phyloP scores from a whole-genome alignment of 2,329 filamentous ascomycete genomes.

The Fusarium brachygibbosum region DNA sequence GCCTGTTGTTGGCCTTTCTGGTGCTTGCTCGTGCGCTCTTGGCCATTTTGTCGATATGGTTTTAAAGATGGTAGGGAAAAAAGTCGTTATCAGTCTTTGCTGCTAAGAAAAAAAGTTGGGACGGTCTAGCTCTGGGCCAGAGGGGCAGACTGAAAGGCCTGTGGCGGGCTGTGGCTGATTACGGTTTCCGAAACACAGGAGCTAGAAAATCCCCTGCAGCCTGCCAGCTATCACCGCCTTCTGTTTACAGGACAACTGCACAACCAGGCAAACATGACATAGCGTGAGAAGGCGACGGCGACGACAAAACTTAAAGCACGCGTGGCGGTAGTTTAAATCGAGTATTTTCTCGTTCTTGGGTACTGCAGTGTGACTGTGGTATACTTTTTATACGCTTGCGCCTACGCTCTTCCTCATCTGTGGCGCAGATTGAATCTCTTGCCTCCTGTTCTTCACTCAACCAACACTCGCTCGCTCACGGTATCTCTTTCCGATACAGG shows the following conservation, averaged over 20 bases:
- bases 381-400: not conserved
- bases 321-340: constrained; percentile 36
- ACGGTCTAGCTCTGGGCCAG: not conserved
- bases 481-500: constrained; percentile 35
- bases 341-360: not conserved
- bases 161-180: constrained; percentile 38
- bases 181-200: not conserved
- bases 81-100: constrained; percentile 35
- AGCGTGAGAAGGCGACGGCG: constrained; percentile 36
- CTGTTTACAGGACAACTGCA: constrained; percentile 23
- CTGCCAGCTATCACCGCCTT: constrained; percentile 47
- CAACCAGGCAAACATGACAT: constrained; percentile 47
- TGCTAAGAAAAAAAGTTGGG: constrained; percentile 47
- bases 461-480: constrained; percentile 11
- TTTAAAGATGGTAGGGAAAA: constrained; percentile 27
- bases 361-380: not conserved
- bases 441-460: constrained; percentile 3
- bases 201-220: constrained; percentile 9
- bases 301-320: constrained; percentile 27
- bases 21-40: constrained; percentile 85
- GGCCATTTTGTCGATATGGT: constrained; percentile 73
- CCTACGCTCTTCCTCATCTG: not conserved
- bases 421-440: constrained; percentile 20
- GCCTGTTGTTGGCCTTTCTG: constrained; percentile 85
- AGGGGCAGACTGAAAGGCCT: constrained; percentile 27